phyloP scores from a whole-genome alignment of 164 flowering plant species.

The Malania oleifera region DNA sequence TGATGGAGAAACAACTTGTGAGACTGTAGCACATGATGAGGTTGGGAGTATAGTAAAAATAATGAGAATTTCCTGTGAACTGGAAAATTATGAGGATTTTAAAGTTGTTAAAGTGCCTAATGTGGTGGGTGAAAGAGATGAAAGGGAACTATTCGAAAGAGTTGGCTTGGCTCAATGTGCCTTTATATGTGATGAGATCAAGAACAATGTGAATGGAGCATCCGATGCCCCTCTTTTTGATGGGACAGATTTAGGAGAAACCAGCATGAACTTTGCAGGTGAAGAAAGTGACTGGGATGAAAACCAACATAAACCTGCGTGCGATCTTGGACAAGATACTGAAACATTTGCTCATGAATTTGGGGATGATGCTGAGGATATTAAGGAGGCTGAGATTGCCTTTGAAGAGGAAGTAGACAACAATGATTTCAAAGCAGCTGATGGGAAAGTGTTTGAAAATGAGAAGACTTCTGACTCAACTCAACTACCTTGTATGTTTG shows the following conservation, averaged over 20 bases:
- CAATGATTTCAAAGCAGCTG: constrained; percentile 4
- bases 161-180: constrained; percentile 7
- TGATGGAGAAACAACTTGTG: constrained; percentile 4
- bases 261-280: not conserved
- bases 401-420: constrained; percentile 9
- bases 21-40: constrained; percentile 8
- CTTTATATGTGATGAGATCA: constrained; percentile 3
- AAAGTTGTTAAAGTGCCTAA: constrained; percentile 5
- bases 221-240: constrained; percentile 4
- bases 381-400: constrained; percentile 13
- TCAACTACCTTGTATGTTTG: constrained; percentile 2
- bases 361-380: constrained; percentile 3
- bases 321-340: constrained; percentile 1
- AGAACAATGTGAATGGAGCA: constrained; percentile 10
- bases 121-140: constrained; percentile 12
- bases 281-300: not conserved
- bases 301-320: not conserved
- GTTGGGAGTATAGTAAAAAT: constrained; percentile 4
- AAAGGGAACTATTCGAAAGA: constrained; percentile 14
- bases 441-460: constrained; percentile 13
- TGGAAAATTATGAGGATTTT: constrained; percentile 8
- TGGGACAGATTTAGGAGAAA: not conserved
- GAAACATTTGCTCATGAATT: constrained; percentile 12
- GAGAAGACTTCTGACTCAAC: constrained; percentile 2
- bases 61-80: constrained; percentile 5